Evolutionary conservation across 2,329 filamentous ascomycete genomes (phyloP), one percentile per base, ranked within the genome.

Genomic region (Paecilomyces dactylethromorphus): DNA sequence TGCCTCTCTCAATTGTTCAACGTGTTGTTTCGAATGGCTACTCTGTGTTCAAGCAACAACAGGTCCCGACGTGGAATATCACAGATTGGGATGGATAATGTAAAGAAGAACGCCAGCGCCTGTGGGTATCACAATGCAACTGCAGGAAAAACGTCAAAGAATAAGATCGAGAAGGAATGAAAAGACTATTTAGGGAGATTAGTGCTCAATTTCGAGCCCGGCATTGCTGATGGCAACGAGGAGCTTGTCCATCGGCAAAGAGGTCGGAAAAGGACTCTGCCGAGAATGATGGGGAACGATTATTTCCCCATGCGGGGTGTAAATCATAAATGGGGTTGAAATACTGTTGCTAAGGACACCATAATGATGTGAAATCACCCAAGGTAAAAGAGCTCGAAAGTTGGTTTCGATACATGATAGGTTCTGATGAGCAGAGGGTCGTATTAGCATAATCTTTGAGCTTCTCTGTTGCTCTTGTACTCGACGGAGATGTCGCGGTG

Each of bases 211-310:
- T 33, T 29, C 53, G 13, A 31, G 26, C 32, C 5, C 11, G 50
- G 21, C 15, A 52, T 52, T 22, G 21, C 26, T 29, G 26, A 24
- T 24, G 21, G 50, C 26, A 24, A 52, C 21, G 26, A 24, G 50
- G 50, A 52, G 54, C 29, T 15, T 56, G 26, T 31, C 39, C 64
- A 62, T 65, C 70, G 70, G 70, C 70, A 72, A 56, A 62, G 66
- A 60, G 66, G 69, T 74, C 72, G 72, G 72, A 64, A 74, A 74
- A 72, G 68, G 64, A 64, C 65, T 72, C 65, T 68, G 58, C 71
- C 71, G 69, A 64, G 51, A 56, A 29, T 49, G 18, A 26, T 29
- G 57, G 53, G 53, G 53, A 55, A 6, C 21, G 21, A 50, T 24
- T 56, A 32, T 33, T 53, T 54, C 55, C 59, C 55, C 57, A 57